Conservation (phyloP, 2,329 filamentous ascomycete species). For the Dryadomyces sulphureus region DNA sequence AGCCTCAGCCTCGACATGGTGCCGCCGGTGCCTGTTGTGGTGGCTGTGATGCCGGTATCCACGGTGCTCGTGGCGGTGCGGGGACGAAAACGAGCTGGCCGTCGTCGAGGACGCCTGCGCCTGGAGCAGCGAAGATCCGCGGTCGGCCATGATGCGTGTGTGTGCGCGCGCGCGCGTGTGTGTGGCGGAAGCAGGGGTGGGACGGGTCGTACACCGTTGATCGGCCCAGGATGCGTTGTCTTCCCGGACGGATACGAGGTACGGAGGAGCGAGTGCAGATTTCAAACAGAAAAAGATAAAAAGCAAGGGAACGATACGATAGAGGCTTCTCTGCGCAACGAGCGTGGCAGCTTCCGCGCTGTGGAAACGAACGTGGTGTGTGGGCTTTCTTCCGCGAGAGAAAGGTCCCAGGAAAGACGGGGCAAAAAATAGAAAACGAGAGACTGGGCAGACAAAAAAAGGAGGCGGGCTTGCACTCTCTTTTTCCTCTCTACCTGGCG, state of each 20-base stretch:
- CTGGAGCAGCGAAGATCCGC: slow-evolving; percentile 35
- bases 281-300: too few species aligned
- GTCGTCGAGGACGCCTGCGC: slow-evolving; percentile 16
- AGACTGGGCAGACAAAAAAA: slow-evolving; percentile 9
- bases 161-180: too few species aligned
- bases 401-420: too few species aligned
- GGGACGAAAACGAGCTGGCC: background rate
- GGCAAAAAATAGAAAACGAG: too few species aligned
- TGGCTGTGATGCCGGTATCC: slow-evolving; percentile 9
- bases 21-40: slow-evolving; percentile 7
- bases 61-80: slow-evolving; percentile 3
- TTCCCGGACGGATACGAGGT: too few species aligned
- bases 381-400: too few species aligned
- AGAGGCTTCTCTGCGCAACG: too few species aligned
- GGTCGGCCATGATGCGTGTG: slow-evolving; percentile 31
- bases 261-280: background rate
- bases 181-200: slow-evolving; percentile 19
- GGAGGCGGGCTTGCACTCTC: background rate
- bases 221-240: background rate
- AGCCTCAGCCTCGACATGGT: background rate
- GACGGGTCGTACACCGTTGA: background rate
- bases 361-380: too few species aligned
- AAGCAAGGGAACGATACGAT: too few species aligned
- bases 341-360: too few species aligned
- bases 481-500: background rate